These are phyloP conservation scores for Cenchrus americanus DNA, from an alignment of 176 grass and related monocot species.

Conservation along the genomic window DNA sequence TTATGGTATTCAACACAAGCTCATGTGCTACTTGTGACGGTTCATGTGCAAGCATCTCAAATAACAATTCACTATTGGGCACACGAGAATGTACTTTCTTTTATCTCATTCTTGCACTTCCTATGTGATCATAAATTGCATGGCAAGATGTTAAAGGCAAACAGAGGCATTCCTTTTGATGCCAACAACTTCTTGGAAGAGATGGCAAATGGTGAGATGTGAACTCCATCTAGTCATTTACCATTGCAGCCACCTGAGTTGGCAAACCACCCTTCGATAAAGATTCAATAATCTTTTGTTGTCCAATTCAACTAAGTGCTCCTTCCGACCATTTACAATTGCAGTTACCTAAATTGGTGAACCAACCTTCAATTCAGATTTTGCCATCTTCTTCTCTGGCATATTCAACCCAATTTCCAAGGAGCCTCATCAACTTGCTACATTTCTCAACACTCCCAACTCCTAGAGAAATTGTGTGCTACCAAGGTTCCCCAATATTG, in stretches of 20 bases:
- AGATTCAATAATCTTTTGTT: not conserved
- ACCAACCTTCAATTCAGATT: not conserved
- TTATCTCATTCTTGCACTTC: not conserved
- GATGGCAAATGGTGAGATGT: not conserved
- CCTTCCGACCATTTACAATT: not conserved
- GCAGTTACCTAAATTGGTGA: not conserved
- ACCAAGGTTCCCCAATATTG: constrained; percentile 2
- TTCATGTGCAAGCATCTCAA: no score
- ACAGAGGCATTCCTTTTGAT: not conserved
- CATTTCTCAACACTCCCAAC: not conserved
- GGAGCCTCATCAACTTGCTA: not conserved
- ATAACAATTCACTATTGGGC: no score
- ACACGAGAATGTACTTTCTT: no score
- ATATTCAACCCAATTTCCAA: not conserved
- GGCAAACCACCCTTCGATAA: not conserved
- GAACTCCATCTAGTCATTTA: not conserved
- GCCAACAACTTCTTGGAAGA: not conserved
- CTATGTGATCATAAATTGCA: not conserved
- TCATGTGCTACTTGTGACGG: no score
- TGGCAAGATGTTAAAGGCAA: not conserved
- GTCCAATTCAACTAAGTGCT: not conserved
- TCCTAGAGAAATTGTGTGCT: not conserved
- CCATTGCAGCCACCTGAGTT: not conserved
- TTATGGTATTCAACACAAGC: no score
- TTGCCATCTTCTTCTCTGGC: not conserved